phyloP scores from a whole-genome alignment of 805 yeast species.

The Ogataea salicorniae region DNA sequence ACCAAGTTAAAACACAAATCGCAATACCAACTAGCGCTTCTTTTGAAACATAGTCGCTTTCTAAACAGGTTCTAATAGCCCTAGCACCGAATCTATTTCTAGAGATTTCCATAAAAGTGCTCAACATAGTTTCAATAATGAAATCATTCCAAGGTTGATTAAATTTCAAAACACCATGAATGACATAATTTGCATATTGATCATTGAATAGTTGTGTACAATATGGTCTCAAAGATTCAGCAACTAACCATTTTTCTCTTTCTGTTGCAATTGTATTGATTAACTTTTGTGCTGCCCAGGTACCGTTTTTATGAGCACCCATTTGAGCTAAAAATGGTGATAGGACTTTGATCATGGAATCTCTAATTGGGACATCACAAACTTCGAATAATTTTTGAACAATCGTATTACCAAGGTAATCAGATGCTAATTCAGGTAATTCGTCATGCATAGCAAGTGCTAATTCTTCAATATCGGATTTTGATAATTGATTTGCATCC shows the following conservation, averaged over 20 bases:
- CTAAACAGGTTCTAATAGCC: conserved; percentile 89
- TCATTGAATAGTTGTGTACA: conserved; percentile 84
- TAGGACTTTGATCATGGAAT: conserved; percentile 73
- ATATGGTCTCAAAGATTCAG: conserved; percentile 68
- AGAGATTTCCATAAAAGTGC: conserved; percentile 74
- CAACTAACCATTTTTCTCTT: conserved; percentile 60
- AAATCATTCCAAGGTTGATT: conserved; percentile 83
- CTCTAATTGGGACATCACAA: conserved; percentile 65
- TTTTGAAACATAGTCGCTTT: conserved; percentile 59
- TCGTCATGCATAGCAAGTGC: conserved; percentile 83
- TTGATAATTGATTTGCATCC: conserved; percentile 48
- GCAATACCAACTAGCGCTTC: conserved; percentile 73
- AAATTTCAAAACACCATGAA: conserved; percentile 90
- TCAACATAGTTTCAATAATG: conserved; percentile 75
- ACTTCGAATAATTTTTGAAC: conserved; percentile 84
- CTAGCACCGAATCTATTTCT: conserved; percentile 93
- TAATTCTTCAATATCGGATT: conserved; percentile 69
- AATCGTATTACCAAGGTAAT: conserved; percentile 92
- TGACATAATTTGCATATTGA: conserved; percentile 94
- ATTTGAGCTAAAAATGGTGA: conserved; percentile 81
- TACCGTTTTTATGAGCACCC: conserved; percentile 95
- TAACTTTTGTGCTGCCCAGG: conserved; percentile 98
- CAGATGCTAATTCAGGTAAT: conserved; percentile 85
- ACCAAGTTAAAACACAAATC: conserved; percentile 69
- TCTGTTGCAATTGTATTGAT: conserved; percentile 62